Base-by-base conservation (phyloP, 345 rosid species). In the Hibiscus syriacus region DNA sequence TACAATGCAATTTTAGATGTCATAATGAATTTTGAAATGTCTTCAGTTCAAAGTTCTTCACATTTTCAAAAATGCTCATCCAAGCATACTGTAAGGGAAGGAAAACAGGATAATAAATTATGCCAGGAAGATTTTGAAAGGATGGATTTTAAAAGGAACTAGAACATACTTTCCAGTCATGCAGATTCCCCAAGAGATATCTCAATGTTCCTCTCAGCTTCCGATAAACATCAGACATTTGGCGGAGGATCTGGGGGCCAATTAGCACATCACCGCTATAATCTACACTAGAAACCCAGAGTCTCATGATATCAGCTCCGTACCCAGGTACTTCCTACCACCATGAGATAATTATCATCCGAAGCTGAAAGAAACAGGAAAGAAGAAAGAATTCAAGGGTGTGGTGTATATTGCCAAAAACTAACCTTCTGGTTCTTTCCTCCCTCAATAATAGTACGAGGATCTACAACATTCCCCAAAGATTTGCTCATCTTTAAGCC, bases 241-340 rank as follows among this genome's bases (percentile, higher is more conserved):
- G 98, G 20, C 88, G 86, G 64, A 93, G 85, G 68, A 87, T 71
- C 78, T 88, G 97, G 39, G 94, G 84, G 70, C 97, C 96, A 45
- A 93, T 77, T 78, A 90, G 70, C 49, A 87, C 92, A 85, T 93
- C 98, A 30, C 87, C 87, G 1, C 88, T 80, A 76, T 90, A 93
- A 80, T 93, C 96, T 67, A 93, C 98, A 82, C 98, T 93, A 59
- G 96, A 90, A 79, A 93, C 98, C 98, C 98, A 93, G 50, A 93
- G 96, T 53, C 97, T 87, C 74, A 93, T 75, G 61, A 90, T 90
- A 77, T 93, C 98, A 75, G 96, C 96, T 66, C 98, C 98, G 70
- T 93, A 93, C 55, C 82, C 97, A 30, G 97, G 96, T 76, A 86
- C 85, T 66, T 87, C 97, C 98, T 93, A 84, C 76, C 73, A 78